phyloP scores from a whole-genome alignment of 108 stramenopile species.

The Discostella stelligeroides region DNA sequence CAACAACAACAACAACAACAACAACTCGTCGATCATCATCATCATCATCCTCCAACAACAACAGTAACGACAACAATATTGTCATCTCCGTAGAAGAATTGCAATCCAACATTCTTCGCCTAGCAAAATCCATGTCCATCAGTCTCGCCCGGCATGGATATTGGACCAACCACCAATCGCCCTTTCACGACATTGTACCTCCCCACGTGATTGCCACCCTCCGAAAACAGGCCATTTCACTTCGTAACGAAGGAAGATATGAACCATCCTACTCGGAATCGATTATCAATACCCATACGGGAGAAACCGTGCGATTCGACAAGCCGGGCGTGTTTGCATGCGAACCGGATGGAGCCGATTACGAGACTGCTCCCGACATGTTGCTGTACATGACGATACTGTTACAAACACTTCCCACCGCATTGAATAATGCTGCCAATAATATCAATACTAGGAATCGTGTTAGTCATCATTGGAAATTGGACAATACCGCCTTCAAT shows the following conservation, averaged over 20 bases:
- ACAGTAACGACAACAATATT: too few species aligned
- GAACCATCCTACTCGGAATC: constrained; percentile 69
- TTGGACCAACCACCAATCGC: too few species aligned
- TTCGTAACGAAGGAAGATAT: constrained; percentile 52
- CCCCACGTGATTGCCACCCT: background rate
- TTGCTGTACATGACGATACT: constrained; percentile 59
- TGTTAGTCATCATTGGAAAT: too few species aligned
- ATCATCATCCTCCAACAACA: too few species aligned
- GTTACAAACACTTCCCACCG: constrained; percentile 50
- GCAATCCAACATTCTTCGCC: too few species aligned
- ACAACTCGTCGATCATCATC: too few species aligned
- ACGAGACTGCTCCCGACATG: constrained; percentile 63
- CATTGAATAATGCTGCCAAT: constrained; percentile 52
- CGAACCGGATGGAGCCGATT: constrained; percentile 75
- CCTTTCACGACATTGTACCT: too few species aligned
- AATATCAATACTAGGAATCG: too few species aligned
- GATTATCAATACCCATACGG: constrained; percentile 25
- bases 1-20: too few species aligned
- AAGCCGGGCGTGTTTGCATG: constrained; percentile 76
- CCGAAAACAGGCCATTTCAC: background rate
- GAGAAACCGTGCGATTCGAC: constrained; percentile 54
- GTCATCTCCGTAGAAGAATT: too few species aligned
- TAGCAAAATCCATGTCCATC: too few species aligned
- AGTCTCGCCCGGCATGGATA: too few species aligned
- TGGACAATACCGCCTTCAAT: constrained; percentile 60